Evolutionary conservation across 1,139 yeast genomes (phyloP).

Genomic region (Magnusiomyces ingens): DNA sequence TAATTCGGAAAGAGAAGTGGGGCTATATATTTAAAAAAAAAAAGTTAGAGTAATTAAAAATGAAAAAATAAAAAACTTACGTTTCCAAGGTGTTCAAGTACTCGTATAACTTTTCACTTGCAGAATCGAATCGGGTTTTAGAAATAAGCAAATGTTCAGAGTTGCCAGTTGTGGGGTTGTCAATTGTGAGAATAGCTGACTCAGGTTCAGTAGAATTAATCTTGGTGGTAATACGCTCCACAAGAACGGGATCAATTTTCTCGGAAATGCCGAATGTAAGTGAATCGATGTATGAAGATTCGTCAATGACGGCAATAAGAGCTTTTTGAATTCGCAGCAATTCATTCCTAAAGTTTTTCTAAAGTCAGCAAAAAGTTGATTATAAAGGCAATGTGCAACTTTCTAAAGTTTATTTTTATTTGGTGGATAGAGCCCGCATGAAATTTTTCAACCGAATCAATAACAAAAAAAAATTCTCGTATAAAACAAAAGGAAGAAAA

Average conservation of each 20-base stretch:
- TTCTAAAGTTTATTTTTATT: too few relatives aligned
- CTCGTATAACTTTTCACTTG: not conserved
- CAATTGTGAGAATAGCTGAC: not conserved
- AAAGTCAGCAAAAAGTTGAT: too few relatives aligned
- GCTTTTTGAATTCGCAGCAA: not conserved
- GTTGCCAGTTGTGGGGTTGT: not conserved
- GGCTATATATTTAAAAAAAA: not conserved
- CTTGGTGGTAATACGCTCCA: not conserved
- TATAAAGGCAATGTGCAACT: too few relatives aligned
- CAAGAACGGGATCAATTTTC: constrained; percentile 3
- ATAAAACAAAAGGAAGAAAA: not conserved
- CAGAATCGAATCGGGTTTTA: not conserved
- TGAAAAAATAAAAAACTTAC: too few relatives aligned
- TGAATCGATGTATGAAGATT: not conserved
- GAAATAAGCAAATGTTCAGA: not conserved
- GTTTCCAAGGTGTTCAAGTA: not conserved
- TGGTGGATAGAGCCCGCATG: too few relatives aligned
- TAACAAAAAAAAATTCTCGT: not conserved
- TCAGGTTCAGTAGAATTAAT: not conserved
- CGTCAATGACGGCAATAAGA: not conserved
- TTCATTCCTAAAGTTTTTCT: too few relatives aligned
- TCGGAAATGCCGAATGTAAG: not conserved
- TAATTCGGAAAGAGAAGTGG: not conserved
- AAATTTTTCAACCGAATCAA: too few relatives aligned
- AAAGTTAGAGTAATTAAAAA: not conserved